Conservation (phyloP, 2,329 filamentous ascomycete genomes). For the Rhynchosporium secalis region DNA sequence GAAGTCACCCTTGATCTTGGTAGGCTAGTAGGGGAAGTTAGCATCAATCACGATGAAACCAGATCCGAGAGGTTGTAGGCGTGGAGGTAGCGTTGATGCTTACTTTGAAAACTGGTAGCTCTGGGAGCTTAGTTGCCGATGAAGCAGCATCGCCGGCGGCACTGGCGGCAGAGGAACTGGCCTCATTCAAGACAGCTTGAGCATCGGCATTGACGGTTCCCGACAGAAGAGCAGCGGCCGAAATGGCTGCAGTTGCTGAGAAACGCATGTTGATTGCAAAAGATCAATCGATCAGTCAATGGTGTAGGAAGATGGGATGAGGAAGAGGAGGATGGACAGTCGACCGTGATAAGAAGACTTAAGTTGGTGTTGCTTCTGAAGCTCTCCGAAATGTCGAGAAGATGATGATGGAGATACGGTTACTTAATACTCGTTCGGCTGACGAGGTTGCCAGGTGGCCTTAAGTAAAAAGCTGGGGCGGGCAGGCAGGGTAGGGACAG, state of each 20-base stretch:
- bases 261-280: conserved; percentile 70
- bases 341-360: conserved; percentile 29
- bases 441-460: conserved; percentile 9
- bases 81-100: conserved; percentile 44
- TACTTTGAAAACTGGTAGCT: conserved; percentile 86
- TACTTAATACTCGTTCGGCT: conserved; percentile 18
- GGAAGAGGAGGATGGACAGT: conserved; percentile 28
- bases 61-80: conserved; percentile 5
- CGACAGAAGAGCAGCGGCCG: conserved; percentile 72
- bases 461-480: conserved; percentile 7
- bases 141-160: conserved; percentile 45
- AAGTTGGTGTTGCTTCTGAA: conserved; percentile 34
- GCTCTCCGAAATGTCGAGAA: conserved; percentile 28
- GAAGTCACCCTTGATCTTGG: conserved; percentile 87
- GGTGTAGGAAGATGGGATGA: conserved; percentile 8
- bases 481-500: neutral
- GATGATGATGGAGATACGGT: conserved; percentile 9
- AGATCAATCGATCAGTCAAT: conserved; percentile 29
- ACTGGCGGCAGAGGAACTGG: conserved; percentile 43
- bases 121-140: conserved; percentile 48
- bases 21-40: conserved; percentile 60
- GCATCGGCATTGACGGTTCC: conserved; percentile 68
- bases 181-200: conserved; percentile 55
- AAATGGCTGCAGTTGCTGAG: conserved; percentile 73
- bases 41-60: conserved; percentile 32